phyloP scores from a whole-genome alignment of 2,329 filamentous ascomycete genomes.

The Curvularia eragrostidis region DNA sequence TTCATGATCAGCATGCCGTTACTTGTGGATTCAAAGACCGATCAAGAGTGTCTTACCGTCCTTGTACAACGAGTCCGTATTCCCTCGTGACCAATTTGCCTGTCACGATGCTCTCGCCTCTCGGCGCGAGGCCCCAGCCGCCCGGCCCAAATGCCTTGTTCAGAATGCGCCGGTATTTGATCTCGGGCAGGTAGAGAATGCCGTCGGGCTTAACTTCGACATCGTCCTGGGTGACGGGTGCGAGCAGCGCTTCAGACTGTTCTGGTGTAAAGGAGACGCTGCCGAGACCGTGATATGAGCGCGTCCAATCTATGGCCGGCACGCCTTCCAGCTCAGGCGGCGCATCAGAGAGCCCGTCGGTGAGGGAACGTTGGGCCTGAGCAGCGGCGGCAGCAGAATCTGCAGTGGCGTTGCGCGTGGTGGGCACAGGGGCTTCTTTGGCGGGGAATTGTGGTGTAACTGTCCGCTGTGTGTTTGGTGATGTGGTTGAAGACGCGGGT shows the following conservation, averaged over 20 bases:
- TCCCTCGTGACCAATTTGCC: slow-evolving; percentile 82
- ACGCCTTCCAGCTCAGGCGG: slow-evolving; percentile 58
- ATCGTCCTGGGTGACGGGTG: slow-evolving; percentile 72
- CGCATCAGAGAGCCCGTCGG: slow-evolving; percentile 58
- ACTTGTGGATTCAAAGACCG: not conserved
- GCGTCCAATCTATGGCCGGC: slow-evolving; percentile 77
- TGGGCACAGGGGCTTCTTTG: slow-evolving; percentile 45
- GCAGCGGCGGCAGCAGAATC: slow-evolving; percentile 35
- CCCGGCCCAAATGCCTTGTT: slow-evolving; percentile 93
- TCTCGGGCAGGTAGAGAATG: slow-evolving; percentile 94
- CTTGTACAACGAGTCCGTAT: slow-evolving; percentile 88
- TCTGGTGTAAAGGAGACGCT: slow-evolving; percentile 73
- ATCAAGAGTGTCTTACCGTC: slow-evolving; percentile 67
- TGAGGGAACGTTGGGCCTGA: slow-evolving; percentile 52
- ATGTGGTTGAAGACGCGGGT: slow-evolving; percentile 14
- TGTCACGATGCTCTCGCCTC: slow-evolving; percentile 85
- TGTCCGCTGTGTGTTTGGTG: slow-evolving; percentile 35
- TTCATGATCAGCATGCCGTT: not conserved
- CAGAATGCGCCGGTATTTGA: slow-evolving; percentile 92
- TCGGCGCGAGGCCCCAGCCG: slow-evolving; percentile 90
- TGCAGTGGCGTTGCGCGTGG: slow-evolving; percentile 38
- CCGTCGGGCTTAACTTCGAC: slow-evolving; percentile 98
- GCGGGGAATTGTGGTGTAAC: slow-evolving; percentile 36
- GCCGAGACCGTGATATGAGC: slow-evolving; percentile 81
- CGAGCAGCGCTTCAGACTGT: slow-evolving; percentile 71